Evolutionary conservation across 2,329 filamentous ascomycete species (phyloP).

Genomic region (Aspergillus sergii): DNA sequence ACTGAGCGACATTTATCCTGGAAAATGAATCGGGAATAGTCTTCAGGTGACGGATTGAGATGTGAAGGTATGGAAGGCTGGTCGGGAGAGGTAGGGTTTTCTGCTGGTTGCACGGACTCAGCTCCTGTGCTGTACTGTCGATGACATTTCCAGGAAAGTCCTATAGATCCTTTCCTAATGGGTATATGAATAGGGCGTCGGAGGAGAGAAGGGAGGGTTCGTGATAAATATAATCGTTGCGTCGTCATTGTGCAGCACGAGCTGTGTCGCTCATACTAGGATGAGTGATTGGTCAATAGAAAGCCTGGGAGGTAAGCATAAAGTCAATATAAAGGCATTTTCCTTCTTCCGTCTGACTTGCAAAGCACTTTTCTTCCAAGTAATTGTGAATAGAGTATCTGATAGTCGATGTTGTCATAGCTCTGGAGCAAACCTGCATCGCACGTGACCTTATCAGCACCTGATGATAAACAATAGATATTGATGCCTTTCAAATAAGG

Average conservation of each 20-base stretch:
- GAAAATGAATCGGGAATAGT: constrained; percentile 82
- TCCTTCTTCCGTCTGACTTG: not conserved
- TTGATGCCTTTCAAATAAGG: not conserved
- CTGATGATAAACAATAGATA: not conserved
- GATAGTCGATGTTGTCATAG: not conserved
- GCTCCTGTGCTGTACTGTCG: constrained; percentile 29
- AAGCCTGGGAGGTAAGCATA: not conserved
- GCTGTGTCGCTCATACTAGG: constrained; percentile 21
- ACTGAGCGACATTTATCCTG: constrained; percentile 81
- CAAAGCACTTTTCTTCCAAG: not conserved
- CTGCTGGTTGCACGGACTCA: constrained; percentile 9
- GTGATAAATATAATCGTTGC: constrained; percentile 22
- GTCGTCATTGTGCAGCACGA: constrained; percentile 22
- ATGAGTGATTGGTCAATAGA: not conserved
- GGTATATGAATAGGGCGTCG: constrained; percentile 20
- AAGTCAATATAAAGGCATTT: constrained; percentile 3
- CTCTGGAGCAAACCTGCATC: not conserved
- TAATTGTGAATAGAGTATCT: not conserved
- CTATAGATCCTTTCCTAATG: constrained; percentile 14
- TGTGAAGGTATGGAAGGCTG: constrained; percentile 49
- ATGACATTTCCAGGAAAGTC: constrained; percentile 8
- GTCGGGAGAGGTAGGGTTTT: constrained; percentile 18
- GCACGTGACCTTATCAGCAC: constrained; percentile 1
- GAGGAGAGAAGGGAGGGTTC: constrained; percentile 20
- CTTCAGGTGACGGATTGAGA: constrained; percentile 79